A percentile compares a stretch with the other conserved stretches of the same genome.
Evolutionary conservation across 768 basidiomycete genomes (phyloP).

Genomic region (Russula sp.): DNA sequence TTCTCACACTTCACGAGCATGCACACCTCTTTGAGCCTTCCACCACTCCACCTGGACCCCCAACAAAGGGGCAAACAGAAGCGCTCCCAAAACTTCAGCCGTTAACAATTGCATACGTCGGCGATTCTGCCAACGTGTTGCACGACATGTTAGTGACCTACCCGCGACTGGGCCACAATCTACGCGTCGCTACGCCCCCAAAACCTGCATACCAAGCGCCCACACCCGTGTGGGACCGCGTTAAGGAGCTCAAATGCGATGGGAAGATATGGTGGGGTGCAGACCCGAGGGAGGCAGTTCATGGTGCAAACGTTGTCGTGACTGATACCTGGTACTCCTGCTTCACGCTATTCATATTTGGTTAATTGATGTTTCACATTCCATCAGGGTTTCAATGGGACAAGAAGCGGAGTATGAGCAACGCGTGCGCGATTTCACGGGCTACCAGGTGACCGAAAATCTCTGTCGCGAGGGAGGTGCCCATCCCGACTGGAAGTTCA

Average conservation of each 20-base stretch:
- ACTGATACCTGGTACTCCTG: constrained; percentile 88
- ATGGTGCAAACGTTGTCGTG: constrained; percentile 89
- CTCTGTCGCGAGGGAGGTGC: constrained; percentile 81
- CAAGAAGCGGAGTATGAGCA: constrained; percentile 92
- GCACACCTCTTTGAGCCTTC: constrained; percentile 50
- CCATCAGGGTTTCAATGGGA: constrained; percentile 93
- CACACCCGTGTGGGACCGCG: constrained; percentile 72
- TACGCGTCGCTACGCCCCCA: constrained; percentile 80
- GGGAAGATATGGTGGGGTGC: constrained; percentile 67
- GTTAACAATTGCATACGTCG: constrained; percentile 89
- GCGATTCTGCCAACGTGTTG: constrained; percentile 91
- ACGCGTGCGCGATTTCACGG: constrained; percentile 79
- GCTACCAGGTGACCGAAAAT: constrained; percentile 91
- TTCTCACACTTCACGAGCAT: constrained; percentile 84
- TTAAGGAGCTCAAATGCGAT: constrained; percentile 71
- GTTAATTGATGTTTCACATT: neutral
- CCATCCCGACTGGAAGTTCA: constrained; percentile 85
- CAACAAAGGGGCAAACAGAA: constrained; percentile 20
- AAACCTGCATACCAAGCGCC: constrained; percentile 63
- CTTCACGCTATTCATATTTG: constrained; percentile 5
- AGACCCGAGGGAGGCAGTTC: constrained; percentile 83
- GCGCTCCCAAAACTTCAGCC: constrained; percentile 59
- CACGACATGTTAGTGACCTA: constrained; percentile 97
- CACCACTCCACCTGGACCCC: constrained; percentile 10
- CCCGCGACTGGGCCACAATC: constrained; percentile 83